A percentile compares a stretch with the other conserved stretches of the same genome.
Evolutionary conservation across 1,284 basidiomycete species (phyloP).

Genomic region (Mycena sp.): DNA sequence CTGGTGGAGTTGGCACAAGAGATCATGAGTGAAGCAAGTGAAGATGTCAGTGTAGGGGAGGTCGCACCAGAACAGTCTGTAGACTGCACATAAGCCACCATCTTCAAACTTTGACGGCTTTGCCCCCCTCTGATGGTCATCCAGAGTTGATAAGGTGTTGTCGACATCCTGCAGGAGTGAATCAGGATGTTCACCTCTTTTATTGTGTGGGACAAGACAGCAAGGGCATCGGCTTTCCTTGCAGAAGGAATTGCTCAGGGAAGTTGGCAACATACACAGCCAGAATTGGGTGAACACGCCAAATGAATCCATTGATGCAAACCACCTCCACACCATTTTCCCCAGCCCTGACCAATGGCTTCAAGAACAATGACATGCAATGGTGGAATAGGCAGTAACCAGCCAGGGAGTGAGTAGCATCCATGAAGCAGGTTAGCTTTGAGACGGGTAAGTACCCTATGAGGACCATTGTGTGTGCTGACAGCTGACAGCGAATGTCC

Average conservation of each 20-base stretch:
- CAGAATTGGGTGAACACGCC: conserved; percentile 35
- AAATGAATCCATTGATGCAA: conserved; percentile 36
- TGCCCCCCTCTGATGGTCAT: background rate
- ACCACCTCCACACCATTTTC: conserved; percentile 37
- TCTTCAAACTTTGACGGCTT: conserved; percentile 1
- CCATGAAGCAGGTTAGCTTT: conserved; percentile 30
- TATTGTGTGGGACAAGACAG: conserved; percentile 24
- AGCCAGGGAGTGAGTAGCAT: conserved; percentile 15
- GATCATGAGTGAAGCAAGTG: conserved; percentile 37
- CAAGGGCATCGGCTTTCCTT: conserved; percentile 31
- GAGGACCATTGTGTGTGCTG: conserved; percentile 31
- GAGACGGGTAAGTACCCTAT: conserved; percentile 39
- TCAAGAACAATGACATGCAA: conserved; percentile 36
- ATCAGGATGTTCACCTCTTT: conserved; percentile 7
- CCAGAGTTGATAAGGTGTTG: conserved; percentile 4
- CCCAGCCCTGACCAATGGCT: conserved; percentile 39
- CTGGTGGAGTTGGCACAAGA: conserved; percentile 45
- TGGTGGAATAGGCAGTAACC: conserved; percentile 30
- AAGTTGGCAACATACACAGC: no score
- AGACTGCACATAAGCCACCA: conserved; percentile 15
- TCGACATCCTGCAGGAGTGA: conserved; percentile 19
- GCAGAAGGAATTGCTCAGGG: conserved; percentile 42
- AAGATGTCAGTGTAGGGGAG: conserved; percentile 37
- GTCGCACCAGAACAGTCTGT: conserved; percentile 38
- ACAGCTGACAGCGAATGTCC: conserved; percentile 25